These are phyloP conservation scores for Penicillium coprophilum DNA, from an alignment of 495 filamentous ascomycete genomes.

Conservation along the genomic window DNA sequence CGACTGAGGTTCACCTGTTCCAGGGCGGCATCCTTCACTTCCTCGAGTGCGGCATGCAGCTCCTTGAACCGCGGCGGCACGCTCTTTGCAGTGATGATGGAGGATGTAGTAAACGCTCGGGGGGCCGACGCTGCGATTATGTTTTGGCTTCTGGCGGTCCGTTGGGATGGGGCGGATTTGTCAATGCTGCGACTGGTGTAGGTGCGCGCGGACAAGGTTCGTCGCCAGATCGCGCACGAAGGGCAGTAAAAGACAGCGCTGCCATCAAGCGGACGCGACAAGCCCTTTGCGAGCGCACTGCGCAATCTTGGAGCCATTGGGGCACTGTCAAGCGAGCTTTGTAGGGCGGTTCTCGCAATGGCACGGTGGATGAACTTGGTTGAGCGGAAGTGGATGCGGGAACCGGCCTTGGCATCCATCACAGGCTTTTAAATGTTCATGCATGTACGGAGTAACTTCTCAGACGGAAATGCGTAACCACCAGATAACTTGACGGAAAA, in stretches of 20 bases:
- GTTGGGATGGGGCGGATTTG: slow-evolving; percentile 15
- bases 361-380: slow-evolving; percentile 12
- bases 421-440: too few species aligned
- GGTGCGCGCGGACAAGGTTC: slow-evolving; percentile 34
- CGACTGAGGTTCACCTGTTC: slow-evolving; percentile 72
- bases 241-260: slow-evolving; percentile 38
- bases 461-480: not conserved
- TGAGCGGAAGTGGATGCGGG: slow-evolving; percentile 23
- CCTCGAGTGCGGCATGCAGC: slow-evolving; percentile 61
- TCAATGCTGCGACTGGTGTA: slow-evolving; percentile 11
- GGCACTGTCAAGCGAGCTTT: slow-evolving; percentile 9
- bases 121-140: not conserved
- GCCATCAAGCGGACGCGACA: slow-evolving; percentile 29
- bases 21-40: slow-evolving; percentile 60
- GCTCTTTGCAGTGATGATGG: slow-evolving; percentile 32
- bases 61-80: slow-evolving; percentile 43
- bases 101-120: slow-evolving; percentile 27
- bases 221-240: slow-evolving; percentile 41
- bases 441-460: too few species aligned
- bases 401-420: slow-evolving; percentile 27
- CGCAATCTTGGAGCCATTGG: slow-evolving; percentile 46
- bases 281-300: slow-evolving; percentile 39
- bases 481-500: not conserved
- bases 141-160: slow-evolving; percentile 7
- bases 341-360: slow-evolving; percentile 13